Conservation (phyloP, 2,329 filamentous ascomycete genomes). For the Magnaporthiopsis rhizophila region DNA sequence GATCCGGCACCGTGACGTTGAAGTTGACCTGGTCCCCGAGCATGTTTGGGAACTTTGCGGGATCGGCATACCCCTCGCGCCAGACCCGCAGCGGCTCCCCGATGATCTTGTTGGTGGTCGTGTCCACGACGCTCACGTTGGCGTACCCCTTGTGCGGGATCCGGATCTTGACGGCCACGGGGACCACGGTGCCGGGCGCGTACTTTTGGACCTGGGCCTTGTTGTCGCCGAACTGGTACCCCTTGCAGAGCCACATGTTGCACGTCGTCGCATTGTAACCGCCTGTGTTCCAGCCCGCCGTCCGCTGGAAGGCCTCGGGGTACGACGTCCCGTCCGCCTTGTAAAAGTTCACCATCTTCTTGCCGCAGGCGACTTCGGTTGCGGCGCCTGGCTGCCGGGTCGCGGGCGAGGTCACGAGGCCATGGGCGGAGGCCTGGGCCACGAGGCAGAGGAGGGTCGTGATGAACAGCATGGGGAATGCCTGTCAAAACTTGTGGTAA, state of each 20-base stretch:
- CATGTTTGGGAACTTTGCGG: constrained; percentile 13
- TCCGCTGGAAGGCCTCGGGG: constrained; percentile 22
- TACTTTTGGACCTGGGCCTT: constrained; percentile 26
- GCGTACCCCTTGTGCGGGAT: constrained; percentile 38
- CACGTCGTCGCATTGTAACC: constrained; percentile 20
- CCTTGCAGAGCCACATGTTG: constrained; percentile 32
- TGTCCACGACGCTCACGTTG: constrained; percentile 41
- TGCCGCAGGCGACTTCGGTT: constrained; percentile 21
- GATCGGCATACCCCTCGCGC: constrained; percentile 21
- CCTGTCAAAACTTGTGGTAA: no score
- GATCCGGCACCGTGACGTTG: constrained; percentile 20
- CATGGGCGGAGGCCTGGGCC: constrained; percentile 17
- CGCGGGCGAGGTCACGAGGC: constrained; percentile 18
- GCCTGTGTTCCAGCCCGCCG: constrained; percentile 15
- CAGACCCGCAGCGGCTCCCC: constrained; percentile 29
- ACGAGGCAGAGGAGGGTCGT: constrained; percentile 14
- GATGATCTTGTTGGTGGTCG: constrained; percentile 36
- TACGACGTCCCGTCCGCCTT: constrained; percentile 24
- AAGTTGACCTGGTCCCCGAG: constrained; percentile 23
- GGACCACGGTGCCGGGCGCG: constrained; percentile 32
- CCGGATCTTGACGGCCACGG: constrained; percentile 33
- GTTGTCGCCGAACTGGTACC: constrained; percentile 32
- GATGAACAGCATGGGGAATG: not conserved
- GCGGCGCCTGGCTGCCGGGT: constrained; percentile 18
- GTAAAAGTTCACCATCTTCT: constrained; percentile 22